Percentiles rank a stretch among this genome's conserved stretches.
Evolutionary conservation across 73 alveolate genomes (phyloP).

Genomic region (Effrenium voratum): DNA sequence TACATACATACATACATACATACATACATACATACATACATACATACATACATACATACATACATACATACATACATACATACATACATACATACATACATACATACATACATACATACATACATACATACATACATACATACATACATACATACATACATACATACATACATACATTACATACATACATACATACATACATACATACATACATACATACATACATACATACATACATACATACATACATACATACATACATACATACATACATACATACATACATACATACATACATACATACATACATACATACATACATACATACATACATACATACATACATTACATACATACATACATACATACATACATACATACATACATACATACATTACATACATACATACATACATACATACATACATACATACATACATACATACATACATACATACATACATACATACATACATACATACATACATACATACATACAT

Average conservation of each 20-base stretch:
- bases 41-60: no score
- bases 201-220: neutral
- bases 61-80: neutral
- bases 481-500: neutral
- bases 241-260: neutral
- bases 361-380: neutral
- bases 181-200: neutral
- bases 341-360: neutral
- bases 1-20: neutral
- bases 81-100: no score
- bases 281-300: neutral
- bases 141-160: neutral
- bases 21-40: neutral
- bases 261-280: neutral
- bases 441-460: neutral
- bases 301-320: no score
- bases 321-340: neutral
- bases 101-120: neutral
- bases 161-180: neutral
- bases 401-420: neutral
- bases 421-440: neutral
- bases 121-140: neutral
- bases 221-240: neutral
- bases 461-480: neutral
- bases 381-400: neutral